Conservation (phyloP, 2,329 filamentous ascomycete species). For the Cladosporium cucumerinum region DNA sequence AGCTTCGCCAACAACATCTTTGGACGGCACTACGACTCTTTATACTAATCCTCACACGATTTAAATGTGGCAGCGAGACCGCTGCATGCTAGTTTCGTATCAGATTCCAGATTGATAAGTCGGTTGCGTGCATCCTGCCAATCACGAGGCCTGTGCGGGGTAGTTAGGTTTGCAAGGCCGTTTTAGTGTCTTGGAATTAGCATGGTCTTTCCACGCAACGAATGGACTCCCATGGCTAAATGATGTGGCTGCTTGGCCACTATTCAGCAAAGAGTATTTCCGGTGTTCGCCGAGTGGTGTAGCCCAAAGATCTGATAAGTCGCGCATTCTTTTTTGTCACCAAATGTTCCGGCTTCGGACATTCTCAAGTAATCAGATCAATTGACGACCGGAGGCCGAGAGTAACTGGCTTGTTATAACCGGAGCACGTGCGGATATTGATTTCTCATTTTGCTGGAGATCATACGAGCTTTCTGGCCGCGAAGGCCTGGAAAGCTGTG, state of each 20-base stretch:
- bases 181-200: background rate
- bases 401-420: background rate
- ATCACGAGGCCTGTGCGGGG: background rate
- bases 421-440: background rate
- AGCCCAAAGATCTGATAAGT: background rate
- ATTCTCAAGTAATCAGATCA: background rate
- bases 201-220: background rate
- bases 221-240: background rate
- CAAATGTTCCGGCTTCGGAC: background rate
- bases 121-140: background rate
- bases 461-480: background rate
- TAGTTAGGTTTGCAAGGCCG: background rate
- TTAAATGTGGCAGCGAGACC: background rate
- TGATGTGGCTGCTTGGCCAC: background rate
- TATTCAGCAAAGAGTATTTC: background rate
- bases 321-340: background rate
- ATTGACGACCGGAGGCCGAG: background rate
- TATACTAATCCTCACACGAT: background rate
- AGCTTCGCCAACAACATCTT: background rate
- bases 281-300: background rate
- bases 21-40: background rate
- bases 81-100: background rate
- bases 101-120: conserved; percentile 3
- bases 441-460: background rate
- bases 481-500: background rate